phyloP scores from a whole-genome alignment of 352 stramenopile genomes.

The Halophytophthora batemanensis region DNA sequence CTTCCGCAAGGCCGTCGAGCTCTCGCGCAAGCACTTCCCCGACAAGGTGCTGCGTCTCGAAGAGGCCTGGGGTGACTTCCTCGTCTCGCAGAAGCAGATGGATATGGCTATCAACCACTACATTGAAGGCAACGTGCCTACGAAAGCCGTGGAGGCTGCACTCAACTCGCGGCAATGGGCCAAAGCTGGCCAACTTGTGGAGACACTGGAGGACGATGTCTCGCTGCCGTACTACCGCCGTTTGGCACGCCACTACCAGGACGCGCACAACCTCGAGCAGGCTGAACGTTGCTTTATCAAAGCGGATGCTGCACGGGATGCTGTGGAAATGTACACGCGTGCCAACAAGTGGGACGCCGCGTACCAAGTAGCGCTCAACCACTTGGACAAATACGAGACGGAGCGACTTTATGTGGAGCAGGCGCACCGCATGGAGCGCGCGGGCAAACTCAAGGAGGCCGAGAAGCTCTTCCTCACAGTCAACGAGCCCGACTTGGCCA shows the following conservation, averaged over 20 bases:
- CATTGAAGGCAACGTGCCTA: constrained; percentile 92
- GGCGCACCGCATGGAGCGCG: constrained; percentile 87
- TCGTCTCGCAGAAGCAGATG: constrained; percentile 92
- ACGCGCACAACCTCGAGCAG: constrained; percentile 78
- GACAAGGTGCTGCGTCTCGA: constrained; percentile 90
- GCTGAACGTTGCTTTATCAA: constrained; percentile 93
- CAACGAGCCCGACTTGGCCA: constrained; percentile 91
- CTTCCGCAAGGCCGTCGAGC: constrained; percentile 91
- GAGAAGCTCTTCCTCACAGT: constrained; percentile 93
- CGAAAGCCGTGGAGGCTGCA: constrained; percentile 91
- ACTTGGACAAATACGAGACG: constrained; percentile 92
- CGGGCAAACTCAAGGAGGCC: constrained; percentile 91
- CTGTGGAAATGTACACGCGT: constrained; percentile 94
- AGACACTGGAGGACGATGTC: constrained; percentile 87
- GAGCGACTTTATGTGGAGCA: constrained; percentile 92
- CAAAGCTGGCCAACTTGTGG: constrained; percentile 90
- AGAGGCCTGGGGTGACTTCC: constrained; percentile 92
- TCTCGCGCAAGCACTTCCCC: constrained; percentile 89
- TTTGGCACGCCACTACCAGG: constrained; percentile 90
- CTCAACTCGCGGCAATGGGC: constrained; percentile 92
- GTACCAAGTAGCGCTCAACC: constrained; percentile 90
- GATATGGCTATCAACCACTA: constrained; percentile 97
- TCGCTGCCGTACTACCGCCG: constrained; percentile 89
- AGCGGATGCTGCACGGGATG: constrained; percentile 81
- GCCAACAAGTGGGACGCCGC: constrained; percentile 92